Percentiles rank a stretch among this genome's conserved stretches.
These are phyloP conservation scores for Gloeostereum incarnatum DNA, from an alignment of 768 basidiomycete species.

Conservation along the genomic window DNA sequence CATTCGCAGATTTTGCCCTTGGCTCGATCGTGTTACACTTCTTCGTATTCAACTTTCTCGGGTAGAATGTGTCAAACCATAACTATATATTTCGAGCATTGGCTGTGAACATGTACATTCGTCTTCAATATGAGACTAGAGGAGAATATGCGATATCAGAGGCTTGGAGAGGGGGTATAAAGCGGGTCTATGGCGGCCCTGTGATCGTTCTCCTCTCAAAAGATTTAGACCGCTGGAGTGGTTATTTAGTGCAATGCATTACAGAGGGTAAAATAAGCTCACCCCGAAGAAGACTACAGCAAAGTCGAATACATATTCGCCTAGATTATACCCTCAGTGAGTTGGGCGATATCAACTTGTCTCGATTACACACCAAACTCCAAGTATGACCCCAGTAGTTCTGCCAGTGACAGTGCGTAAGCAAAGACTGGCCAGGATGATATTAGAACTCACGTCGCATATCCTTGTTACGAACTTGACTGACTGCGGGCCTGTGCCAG, in stretches of 20 bases:
- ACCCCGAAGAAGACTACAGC: conserved; percentile 80
- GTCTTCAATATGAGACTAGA: too few species aligned
- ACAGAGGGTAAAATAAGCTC: conserved; percentile 15
- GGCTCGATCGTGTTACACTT: conserved; percentile 96
- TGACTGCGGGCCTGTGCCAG: conserved; percentile 54
- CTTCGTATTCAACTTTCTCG: conserved; percentile 98
- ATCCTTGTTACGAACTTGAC: conserved; percentile 82
- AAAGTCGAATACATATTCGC: conserved; percentile 84
- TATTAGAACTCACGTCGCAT: conserved; percentile 56
- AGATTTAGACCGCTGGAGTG: background rate
- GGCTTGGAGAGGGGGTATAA: too few species aligned
- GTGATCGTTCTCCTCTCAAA: conserved; percentile 1
- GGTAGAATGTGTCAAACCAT: too few species aligned
- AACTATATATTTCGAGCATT: too few species aligned
- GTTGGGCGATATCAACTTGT: background rate
- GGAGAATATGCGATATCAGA: too few species aligned
- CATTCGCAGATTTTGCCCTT: conserved; percentile 92
- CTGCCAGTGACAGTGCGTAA: conserved; percentile 24
- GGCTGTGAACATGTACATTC: too few species aligned
- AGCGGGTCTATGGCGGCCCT: too few species aligned
- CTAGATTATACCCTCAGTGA: conserved; percentile 25
- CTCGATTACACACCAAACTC: conserved; percentile 53
- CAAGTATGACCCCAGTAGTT: conserved; percentile 67
- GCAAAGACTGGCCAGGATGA: background rate
- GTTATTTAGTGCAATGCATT: background rate